A percentile compares a stretch with the other conserved stretches of the same genome.
phyloP scores from a whole-genome alignment of 2,329 filamentous ascomycete species.

The Berkeleyomyces basicola region DNA sequence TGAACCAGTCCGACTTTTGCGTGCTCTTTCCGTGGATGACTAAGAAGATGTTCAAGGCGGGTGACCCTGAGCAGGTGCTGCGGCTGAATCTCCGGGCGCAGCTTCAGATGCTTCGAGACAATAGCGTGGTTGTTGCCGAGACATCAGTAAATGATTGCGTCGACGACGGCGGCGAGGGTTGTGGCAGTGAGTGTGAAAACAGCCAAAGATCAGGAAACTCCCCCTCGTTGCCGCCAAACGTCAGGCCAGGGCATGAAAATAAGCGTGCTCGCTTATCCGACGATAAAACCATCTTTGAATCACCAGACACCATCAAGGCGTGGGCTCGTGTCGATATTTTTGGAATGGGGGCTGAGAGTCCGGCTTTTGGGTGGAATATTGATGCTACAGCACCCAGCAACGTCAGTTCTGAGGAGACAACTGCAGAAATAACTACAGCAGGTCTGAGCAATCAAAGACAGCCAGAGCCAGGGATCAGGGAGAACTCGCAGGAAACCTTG shows the following conservation, averaged over 20 bases:
- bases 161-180: conserved; percentile 23
- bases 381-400: not conserved
- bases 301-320: conserved; percentile 15
- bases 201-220: not conserved
- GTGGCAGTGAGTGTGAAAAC: conserved; percentile 12
- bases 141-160: conserved; percentile 33
- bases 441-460: not conserved
- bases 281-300: conserved; percentile 35
- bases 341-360: conserved; percentile 11
- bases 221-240: not conserved
- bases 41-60: conserved; percentile 38
- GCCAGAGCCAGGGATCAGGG: not conserved
- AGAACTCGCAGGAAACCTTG: not conserved
- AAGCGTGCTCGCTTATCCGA: conserved; percentile 17
- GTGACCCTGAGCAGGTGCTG: conserved; percentile 40
- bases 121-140: conserved; percentile 31
- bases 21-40: conserved; percentile 61
- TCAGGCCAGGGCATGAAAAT: conserved; percentile 8
- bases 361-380: conserved; percentile 9
- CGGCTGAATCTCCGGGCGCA: conserved; percentile 42
- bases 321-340: conserved; percentile 9
- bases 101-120: conserved; percentile 37
- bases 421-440: not conserved
- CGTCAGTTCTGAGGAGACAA: not conserved
- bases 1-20: conserved; percentile 72